Evolutionary conservation across 2,329 filamentous ascomycete genomes (phyloP), one percentile per base, ranked within the genome.

Genomic region (Xylaria multiplex): DNA sequence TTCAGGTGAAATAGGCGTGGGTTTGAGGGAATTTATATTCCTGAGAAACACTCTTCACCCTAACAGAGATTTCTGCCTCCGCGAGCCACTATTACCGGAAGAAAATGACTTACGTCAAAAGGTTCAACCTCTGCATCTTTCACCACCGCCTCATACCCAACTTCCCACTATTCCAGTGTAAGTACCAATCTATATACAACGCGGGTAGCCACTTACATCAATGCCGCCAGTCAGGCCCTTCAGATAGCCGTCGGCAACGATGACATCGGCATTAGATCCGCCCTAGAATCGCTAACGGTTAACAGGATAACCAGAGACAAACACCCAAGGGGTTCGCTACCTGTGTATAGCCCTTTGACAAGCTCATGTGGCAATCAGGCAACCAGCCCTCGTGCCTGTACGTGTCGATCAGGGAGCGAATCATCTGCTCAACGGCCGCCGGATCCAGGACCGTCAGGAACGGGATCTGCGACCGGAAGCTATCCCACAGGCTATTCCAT

Each of bases 351-450:
- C 91, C 91, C 74, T 90, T 91, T 75, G 86, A 91, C 1, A 93
- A 82, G n/a, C 85, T 88, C 90, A 93, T 93, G 42, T 90, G 86
- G 69, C 90, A 93, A 74, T 93, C 91, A 0, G 91, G 91, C 5
- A 93, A 79, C 80, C 88, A 92, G 0, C 91, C 91, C 70, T 90
- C 83, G 70, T 91, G 84, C 35, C 83, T 82, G 70, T 93, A 93
- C 0, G 86, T 92, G 65, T 93, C 90, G 19, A 93, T 86, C 37
- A 93, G 79, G 62, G 88, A 91, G 24, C 90, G 84, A 11, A 93
- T 82, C 86, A 93, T 91, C 62, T 85, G 79, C 0, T 88, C 85
- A 59, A 92, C 86, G 1, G 87, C 85, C 0, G 78, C 67, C 0
- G 91, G 90, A 70, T 93, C 91, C 0, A 91, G 66, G 24, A 93